A percentile compares a stretch with the other conserved stretches of the same genome.
Conservation (phyloP, 257 asterid species). For the Solanum etuberosum region DNA sequence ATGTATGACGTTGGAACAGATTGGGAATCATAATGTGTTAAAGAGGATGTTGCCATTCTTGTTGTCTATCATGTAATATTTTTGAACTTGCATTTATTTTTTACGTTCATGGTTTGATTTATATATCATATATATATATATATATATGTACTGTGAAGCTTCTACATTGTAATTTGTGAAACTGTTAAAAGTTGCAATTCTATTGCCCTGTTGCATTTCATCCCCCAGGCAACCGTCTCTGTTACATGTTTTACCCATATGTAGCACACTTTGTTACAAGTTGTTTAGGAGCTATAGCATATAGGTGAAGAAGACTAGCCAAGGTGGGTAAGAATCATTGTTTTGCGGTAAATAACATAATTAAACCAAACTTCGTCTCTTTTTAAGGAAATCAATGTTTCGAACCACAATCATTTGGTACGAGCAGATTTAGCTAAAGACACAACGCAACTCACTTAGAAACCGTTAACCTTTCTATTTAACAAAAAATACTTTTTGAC, state of each 20-base stretch:
- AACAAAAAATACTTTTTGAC: neutral
- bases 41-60: neutral
- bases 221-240: neutral
- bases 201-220: neutral
- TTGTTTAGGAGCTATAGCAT: neutral
- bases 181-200: neutral
- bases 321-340: neutral
- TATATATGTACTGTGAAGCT: neutral
- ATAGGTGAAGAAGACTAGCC: neutral
- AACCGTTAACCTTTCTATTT: neutral
- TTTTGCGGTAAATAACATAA: neutral
- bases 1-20: neutral
- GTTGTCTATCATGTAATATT: neutral
- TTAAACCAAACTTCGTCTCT: neutral
- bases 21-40: neutral
- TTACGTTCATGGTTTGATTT: neutral
- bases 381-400: neutral
- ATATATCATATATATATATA: no score
- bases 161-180: neutral
- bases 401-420: neutral
- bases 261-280: neutral
- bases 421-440: neutral
- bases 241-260: neutral
- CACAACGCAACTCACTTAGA: neutral
- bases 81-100: neutral